These are phyloP conservation scores for Aspergillus brunneoviolaceus DNA, from an alignment of 2,329 filamentous ascomycete species.

Conservation along the genomic window DNA sequence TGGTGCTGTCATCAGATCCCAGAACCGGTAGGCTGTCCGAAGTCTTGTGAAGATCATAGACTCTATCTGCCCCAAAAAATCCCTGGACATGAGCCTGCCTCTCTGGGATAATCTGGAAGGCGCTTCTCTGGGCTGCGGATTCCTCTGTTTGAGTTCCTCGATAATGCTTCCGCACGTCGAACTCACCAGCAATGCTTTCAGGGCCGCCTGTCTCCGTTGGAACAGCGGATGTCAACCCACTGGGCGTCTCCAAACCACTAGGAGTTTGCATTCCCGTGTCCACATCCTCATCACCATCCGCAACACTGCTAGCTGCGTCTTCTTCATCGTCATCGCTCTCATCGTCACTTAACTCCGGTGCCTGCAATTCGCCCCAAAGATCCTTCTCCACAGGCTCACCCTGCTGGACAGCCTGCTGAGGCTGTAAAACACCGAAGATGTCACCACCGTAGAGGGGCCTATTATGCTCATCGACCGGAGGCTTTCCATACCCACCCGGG, in stretches of 20 bases:
- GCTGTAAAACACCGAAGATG: conserved; percentile 76
- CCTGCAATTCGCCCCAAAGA: conserved; percentile 89
- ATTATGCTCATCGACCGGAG: conserved; percentile 90
- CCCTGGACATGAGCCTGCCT: conserved; percentile 80
- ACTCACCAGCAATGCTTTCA: conserved; percentile 78
- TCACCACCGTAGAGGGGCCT: conserved; percentile 90
- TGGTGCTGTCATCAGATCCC: conserved; percentile 71
- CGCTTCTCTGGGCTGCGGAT: conserved; percentile 67
- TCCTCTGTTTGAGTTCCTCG: conserved; percentile 89
- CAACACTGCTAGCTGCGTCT: conserved; percentile 57
- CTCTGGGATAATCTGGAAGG: conserved; percentile 88
- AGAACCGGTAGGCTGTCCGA: conserved; percentile 67
- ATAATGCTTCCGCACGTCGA: conserved; percentile 85
- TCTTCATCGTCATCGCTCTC: conserved; percentile 71
- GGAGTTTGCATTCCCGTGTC: conserved; percentile 63
- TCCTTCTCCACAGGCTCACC: conserved; percentile 82
- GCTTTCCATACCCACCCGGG: conserved; percentile 93
- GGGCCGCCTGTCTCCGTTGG: conserved; percentile 76
- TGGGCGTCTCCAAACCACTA: conserved; percentile 75
- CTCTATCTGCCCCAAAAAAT: conserved; percentile 93
- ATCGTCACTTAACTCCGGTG: conserved; percentile 70
- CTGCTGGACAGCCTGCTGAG: conserved; percentile 60
- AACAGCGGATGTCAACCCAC: conserved; percentile 75
- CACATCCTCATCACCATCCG: conserved; percentile 52
- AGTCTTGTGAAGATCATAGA: conserved; percentile 76